These are phyloP conservation scores for Fusarium coffeatum DNA, from an alignment of 2,329 filamentous ascomycete genomes.

Conservation along the genomic window DNA sequence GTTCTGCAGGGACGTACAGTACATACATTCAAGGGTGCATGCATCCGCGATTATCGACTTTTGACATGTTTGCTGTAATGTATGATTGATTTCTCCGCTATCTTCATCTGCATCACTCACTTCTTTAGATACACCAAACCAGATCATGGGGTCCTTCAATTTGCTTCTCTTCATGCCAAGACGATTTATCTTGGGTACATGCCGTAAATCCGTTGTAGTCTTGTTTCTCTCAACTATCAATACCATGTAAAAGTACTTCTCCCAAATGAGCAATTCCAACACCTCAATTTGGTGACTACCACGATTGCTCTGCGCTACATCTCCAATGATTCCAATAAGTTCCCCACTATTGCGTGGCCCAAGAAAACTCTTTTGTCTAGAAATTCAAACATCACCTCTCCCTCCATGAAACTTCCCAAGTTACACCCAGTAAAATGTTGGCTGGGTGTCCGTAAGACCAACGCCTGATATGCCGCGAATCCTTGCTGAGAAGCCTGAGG, in stretches of 20 bases:
- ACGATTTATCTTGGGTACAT: conserved; percentile 17
- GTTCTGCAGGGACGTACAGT: not conserved
- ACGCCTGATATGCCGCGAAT: conserved; percentile 48
- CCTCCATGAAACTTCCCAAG: conserved; percentile 24
- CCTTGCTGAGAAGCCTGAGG: conserved; percentile 40
- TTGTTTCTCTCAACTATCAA: conserved; percentile 22
- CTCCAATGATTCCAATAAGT: conserved; percentile 22
- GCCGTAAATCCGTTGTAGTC: conserved; percentile 26
- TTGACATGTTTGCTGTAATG: conserved; percentile 8
- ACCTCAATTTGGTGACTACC: conserved; percentile 24
- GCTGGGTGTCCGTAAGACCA: conserved; percentile 26
- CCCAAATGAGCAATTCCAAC: conserved; percentile 16
- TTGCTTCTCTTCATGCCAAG: conserved; percentile 24
- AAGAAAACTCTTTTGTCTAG: conserved; percentile 47
- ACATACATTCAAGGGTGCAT: not conserved
- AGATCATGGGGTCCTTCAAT: conserved; percentile 9
- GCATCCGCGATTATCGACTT: not conserved
- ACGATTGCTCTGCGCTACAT: conserved; percentile 40
- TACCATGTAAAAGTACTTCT: conserved; percentile 24
- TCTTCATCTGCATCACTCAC: not conserved
- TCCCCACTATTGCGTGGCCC: conserved; percentile 33
- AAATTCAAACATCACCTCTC: conserved; percentile 39
- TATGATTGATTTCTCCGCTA: conserved; percentile 8
- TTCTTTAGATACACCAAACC: not conserved
- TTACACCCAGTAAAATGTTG: conserved; percentile 31